Evolutionary conservation across 306 rosid species (phyloP).

Genomic region (Sophora flavescens): DNA sequence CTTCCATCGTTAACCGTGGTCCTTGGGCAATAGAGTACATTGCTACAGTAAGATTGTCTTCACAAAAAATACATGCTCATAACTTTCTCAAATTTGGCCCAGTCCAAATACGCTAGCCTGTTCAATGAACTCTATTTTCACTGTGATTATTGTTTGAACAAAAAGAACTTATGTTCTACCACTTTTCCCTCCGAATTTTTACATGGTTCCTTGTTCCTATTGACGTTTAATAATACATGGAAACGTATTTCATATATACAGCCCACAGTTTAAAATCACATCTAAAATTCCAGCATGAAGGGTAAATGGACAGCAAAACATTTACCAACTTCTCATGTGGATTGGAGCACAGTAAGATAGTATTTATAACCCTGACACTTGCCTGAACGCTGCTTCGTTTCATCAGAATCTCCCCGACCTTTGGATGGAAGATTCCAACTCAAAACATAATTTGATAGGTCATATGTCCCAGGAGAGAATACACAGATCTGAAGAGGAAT

Average conservation of each 20-base stretch:
- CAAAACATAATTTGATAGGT: constrained; percentile 80
- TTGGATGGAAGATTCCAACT: constrained; percentile 71
- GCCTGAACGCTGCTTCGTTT: constrained; percentile 58
- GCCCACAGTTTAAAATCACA: constrained; percentile 43
- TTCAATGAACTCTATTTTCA: constrained; percentile 34
- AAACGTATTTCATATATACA: constrained; percentile 52
- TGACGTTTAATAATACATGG: constrained; percentile 51
- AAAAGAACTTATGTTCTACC: constrained; percentile 45
- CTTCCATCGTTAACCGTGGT: constrained; percentile 7
- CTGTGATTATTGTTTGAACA: constrained; percentile 49
- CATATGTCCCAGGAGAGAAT: constrained; percentile 85
- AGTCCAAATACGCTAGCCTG: constrained; percentile 35
- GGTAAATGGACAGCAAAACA: constrained; percentile 27
- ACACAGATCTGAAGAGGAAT: constrained; percentile 89
- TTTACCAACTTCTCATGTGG: constrained; percentile 50
- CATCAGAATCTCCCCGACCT: constrained; percentile 48
- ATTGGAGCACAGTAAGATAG: constrained; percentile 81
- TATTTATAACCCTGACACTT: constrained; percentile 85
- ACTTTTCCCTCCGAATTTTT: constrained; percentile 46
- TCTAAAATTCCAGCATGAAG: constrained; percentile 40
- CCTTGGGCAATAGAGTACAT: constrained; percentile 1
- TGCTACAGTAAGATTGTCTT: constrained; percentile 2
- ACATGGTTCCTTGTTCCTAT: constrained; percentile 49
- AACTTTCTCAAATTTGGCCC: constrained; percentile 41
- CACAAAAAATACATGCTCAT: neutral